phyloP scores from a whole-genome alignment of 345 rosid species.

The Hibiscus mutabilis region DNA sequence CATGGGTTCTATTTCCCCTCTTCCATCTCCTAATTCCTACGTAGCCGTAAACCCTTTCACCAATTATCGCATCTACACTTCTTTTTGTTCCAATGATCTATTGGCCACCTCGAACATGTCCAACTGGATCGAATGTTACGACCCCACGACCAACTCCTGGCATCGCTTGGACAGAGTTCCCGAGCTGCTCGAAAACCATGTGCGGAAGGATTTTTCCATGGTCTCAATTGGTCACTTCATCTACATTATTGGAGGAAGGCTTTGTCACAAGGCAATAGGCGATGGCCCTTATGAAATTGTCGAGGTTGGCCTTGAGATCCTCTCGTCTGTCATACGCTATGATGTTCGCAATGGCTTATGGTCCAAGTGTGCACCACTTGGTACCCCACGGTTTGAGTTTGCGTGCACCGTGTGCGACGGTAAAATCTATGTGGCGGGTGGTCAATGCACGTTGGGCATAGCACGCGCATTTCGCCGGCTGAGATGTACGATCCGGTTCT shows the following conservation, averaged over 20 bases:
- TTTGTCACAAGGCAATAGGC: slow-evolving; percentile 14
- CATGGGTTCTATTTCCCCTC: slow-evolving; percentile 28
- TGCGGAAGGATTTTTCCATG: slow-evolving; percentile 40
- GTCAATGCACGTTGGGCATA: slow-evolving; percentile 20
- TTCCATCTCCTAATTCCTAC: not conserved
- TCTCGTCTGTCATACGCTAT: slow-evolving; percentile 23
- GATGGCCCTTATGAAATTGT: slow-evolving; percentile 10
- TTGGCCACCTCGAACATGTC: slow-evolving; percentile 7
- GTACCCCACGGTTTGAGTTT: slow-evolving; percentile 33
- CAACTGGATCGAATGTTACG: slow-evolving; percentile 44
- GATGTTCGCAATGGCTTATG: slow-evolving; percentile 17
- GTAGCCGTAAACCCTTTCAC: slow-evolving; percentile 2
- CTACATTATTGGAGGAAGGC: slow-evolving; percentile 39
- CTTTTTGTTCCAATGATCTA: slow-evolving; percentile 26
- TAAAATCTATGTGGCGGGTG: slow-evolving; percentile 43
- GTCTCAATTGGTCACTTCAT: slow-evolving; percentile 25
- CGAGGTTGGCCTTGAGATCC: slow-evolving; percentile 19
- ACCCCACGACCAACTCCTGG: slow-evolving; percentile 31
- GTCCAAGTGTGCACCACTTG: slow-evolving; percentile 24
- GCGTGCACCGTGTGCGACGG: slow-evolving; percentile 26
- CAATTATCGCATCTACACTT: slow-evolving; percentile 24
- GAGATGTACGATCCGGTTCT: slow-evolving; percentile 31
- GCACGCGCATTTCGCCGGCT: slow-evolving; percentile 19
- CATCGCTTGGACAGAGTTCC: slow-evolving; percentile 27
- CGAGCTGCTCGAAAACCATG: slow-evolving; percentile 21